Conservation (phyloP, 1,284 basidiomycete genomes). For the Irpex sp. region DNA sequence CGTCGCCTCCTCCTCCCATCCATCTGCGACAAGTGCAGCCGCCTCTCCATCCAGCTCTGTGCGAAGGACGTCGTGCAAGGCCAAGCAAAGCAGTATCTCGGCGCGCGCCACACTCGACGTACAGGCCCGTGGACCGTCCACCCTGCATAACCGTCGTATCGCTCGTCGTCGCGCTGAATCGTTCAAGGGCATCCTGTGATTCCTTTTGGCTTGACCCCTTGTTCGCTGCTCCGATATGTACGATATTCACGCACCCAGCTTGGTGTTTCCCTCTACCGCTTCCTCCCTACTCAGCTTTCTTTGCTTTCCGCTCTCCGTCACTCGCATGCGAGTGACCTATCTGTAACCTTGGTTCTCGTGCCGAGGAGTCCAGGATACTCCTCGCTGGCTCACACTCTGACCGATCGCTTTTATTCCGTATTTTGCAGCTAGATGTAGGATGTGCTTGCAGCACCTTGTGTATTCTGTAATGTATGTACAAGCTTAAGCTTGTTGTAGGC, state of each 20-base stretch:
- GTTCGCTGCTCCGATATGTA: neutral
- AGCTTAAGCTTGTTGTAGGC: neutral
- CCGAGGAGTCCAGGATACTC: neutral
- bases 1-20: neutral
- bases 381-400: neutral
- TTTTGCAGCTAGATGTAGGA: neutral
- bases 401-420: neutral
- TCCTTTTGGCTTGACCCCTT: neutral
- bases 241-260: neutral
- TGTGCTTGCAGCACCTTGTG: neutral
- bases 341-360: neutral
- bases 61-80: conserved; percentile 4
- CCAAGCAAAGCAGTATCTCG: conserved; percentile 1
- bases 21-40: conserved; percentile 1
- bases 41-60: neutral
- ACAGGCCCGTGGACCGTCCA: neutral
- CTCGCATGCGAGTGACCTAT: neutral
- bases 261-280: neutral
- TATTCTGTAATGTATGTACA: neutral
- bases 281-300: neutral
- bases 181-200: neutral
- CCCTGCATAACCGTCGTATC: neutral
- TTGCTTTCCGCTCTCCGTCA: neutral
- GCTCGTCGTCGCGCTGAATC: neutral
- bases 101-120: neutral